Evolutionary conservation across 257 asterid species (phyloP), one percentile per base, ranked within the genome.

Genomic region (Ballota nigra): DNA sequence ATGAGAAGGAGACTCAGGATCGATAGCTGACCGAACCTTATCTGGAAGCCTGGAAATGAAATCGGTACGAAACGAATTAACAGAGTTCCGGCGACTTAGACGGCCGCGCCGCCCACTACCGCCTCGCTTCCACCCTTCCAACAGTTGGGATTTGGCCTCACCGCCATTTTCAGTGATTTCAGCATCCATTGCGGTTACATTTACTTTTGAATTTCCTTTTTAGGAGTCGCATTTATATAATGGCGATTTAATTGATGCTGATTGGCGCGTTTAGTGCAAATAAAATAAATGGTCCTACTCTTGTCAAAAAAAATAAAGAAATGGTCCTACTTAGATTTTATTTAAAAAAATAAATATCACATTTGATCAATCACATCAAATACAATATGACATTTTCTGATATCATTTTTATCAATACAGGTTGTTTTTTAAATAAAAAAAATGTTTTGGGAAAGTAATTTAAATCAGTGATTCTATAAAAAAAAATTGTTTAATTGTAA

Each of bases 31-130:
- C 49, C 86, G 87, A 76, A 90, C 82, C 38, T 87, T 88, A 36
- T 88, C 91, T 5, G 97, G 97, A 24, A 90, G 80, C 72, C 90
- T 70, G 6, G 88, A 68, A 29, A 87, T 63, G 72, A 92, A 92
- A 19, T 87, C 92, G 52, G 2, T 75, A 23, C 88, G 88, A 63
- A 92, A 79, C 3, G 90, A 81, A 60, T 77, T 87, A 2, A 88
- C 89, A 0, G 98, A 88, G 79, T 88, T 75, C 75, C 88, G 83
- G 72, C 96, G 96, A 55, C 80, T 73, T 20, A 89, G 79, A 13
- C 84, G 85, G 77, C 83, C 45, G 71, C 82, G 85, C 63, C 88
- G 84, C 58, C 85, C 83, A 53, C 84, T 78, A 8, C 86, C 82
- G 2, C 78, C 79, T 18, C 73, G 63, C 60, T 60, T 76, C 80